A percentile compares a stretch with the other conserved stretches of the same genome.
These are phyloP conservation scores for Alloteropsis semialata DNA, from an alignment of 176 grass and related monocot genomes.

Conservation along the genomic window DNA sequence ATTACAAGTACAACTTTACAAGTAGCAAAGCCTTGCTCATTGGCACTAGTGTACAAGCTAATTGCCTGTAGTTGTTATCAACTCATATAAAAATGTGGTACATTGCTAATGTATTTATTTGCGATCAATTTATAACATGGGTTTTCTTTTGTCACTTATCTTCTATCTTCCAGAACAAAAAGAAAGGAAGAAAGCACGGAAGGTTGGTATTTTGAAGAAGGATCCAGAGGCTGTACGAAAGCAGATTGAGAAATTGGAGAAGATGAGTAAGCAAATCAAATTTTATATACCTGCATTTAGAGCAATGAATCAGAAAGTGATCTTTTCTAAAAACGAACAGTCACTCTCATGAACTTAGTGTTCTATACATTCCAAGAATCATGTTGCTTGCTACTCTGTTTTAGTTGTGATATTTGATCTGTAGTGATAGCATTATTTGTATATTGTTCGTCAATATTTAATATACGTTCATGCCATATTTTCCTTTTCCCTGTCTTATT, in stretches of 20 bases:
- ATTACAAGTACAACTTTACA: background rate
- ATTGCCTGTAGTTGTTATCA: background rate
- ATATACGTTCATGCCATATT: background rate
- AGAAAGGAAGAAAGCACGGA: constrained; percentile 95
- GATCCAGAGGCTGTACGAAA: constrained; percentile 79
- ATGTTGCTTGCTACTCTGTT: background rate
- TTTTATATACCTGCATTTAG: background rate
- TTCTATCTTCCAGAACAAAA: constrained; percentile 73
- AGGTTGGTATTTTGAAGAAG: constrained; percentile 98
- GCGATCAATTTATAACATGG: background rate
- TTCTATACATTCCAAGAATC: background rate
- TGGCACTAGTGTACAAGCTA: background rate
- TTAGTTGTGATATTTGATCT: background rate
- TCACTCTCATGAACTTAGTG: background rate
- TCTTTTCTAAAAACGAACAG: constrained; percentile 15
- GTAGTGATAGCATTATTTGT: background rate
- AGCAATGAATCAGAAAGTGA: constrained; percentile 4
- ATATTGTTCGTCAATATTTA: background rate
- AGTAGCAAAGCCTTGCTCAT: background rate
- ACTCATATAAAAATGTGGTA: too few species aligned
- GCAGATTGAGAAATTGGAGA: constrained; percentile 96
- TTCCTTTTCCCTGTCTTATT: background rate
- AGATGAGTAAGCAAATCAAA: constrained; percentile 78
- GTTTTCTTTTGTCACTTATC: background rate
- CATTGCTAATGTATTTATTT: too few species aligned